Percentiles rank a stretch among this genome's conserved stretches.
Evolutionary conservation across 2,329 filamentous ascomycete species (phyloP).

Genomic region (Neocatenulostroma microsporum): DNA sequence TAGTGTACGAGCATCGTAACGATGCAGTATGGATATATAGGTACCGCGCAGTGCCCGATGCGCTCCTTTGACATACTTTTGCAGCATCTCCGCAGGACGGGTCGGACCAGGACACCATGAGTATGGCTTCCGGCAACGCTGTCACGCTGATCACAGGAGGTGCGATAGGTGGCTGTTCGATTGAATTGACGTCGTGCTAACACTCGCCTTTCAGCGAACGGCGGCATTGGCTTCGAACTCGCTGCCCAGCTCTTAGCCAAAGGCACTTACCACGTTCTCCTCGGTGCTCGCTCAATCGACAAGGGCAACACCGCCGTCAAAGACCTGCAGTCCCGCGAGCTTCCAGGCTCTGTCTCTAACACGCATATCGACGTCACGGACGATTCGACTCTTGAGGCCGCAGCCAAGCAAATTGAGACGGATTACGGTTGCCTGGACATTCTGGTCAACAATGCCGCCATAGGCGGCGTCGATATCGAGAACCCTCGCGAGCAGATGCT

Average conservation of each 20-base stretch:
- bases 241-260: slow-evolving; percentile 31
- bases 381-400: slow-evolving; percentile 16
- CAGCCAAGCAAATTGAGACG: slow-evolving; percentile 16
- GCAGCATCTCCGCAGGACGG: no score
- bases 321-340: slow-evolving; percentile 14
- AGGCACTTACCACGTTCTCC: slow-evolving; percentile 33
- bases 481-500: slow-evolving; percentile 23
- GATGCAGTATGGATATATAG: no score
- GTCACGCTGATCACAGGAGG: slow-evolving; percentile 34
- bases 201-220: slow-evolving; percentile 30
- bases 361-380: slow-evolving; percentile 22
- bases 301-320: slow-evolving; percentile 32
- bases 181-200: background rate
- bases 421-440: slow-evolving; percentile 27
- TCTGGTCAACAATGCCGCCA: slow-evolving; percentile 35
- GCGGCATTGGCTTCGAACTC: slow-evolving; percentile 42
- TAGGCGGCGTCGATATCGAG: slow-evolving; percentile 16
- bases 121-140: slow-evolving; percentile 16
- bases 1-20: no score
- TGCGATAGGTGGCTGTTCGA: slow-evolving; percentile 11
- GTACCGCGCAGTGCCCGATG: no score
- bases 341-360: slow-evolving; percentile 17
- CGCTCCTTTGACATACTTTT: no score
- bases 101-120: no score
- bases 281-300: slow-evolving; percentile 31